Evolutionary conservation across 1,284 basidiomycete species (phyloP), one percentile per base, ranked within the genome.

Genomic region (Coniferiporia sulphurascens): DNA sequence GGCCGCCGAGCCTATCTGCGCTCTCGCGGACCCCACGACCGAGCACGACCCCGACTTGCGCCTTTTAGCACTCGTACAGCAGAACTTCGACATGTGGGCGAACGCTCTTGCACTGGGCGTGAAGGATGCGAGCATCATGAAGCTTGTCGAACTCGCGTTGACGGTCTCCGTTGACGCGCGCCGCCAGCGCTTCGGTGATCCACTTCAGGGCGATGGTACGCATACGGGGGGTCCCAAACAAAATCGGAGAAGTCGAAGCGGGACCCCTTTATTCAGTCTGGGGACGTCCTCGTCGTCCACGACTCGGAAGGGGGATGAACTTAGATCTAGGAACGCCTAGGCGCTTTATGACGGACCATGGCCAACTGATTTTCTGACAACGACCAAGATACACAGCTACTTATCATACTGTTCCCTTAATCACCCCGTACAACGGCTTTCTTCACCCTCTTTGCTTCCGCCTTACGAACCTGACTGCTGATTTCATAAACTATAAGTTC

Each of bases 1-100:
- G 15, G 41, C 32, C n/a, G n/a, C 19, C 15, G 51, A 52, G 53
- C 53, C 53, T 17, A 44, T 55, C 53, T 48, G 53, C 43, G 53
- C 53, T 3, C 43, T 55, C 36, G 21, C 53, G 5, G 53, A 55
- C 32, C 43, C 53, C 9, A 19, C 41, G 19, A 55, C 53, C 17
- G 22, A 21, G 21, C 27, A 27, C 43, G 53, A 55, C 32, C 53
- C 53, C 9, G 55, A 56, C 48, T 1, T 50, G 35, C 55, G 48
- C 21, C 55, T 56, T 35, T 32, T 49, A 2, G 21, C n/a, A 12
- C 55, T 56, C 13, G 55, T 34, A 19, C 27, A 56, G 48, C 55
- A 56, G 48, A 56, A 56, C 55, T 56, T 50, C 35, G 55, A 46
- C 9, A 17, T 56, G 27, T 56, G 55, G 55, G 48, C 45, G 34